phyloP scores from a whole-genome alignment of 1,284 basidiomycete species.

The Inonotus obliquus region DNA sequence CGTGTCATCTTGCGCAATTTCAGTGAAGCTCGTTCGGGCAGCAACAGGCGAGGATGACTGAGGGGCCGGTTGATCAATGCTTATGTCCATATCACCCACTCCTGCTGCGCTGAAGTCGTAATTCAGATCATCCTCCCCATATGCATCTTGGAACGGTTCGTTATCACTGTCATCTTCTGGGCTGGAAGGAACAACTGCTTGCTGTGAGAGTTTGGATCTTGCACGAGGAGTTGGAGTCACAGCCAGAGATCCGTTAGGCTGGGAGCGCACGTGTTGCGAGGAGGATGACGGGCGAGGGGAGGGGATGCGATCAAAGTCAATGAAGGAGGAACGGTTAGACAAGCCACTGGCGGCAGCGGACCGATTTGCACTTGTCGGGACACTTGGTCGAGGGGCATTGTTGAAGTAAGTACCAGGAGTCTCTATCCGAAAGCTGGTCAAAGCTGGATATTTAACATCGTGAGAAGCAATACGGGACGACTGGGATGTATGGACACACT shows the following conservation, averaged over 20 bases:
- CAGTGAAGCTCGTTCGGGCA: constrained; percentile 40
- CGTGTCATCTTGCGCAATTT: constrained; percentile 35
- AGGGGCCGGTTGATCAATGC: constrained; percentile 23
- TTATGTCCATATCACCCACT: constrained; percentile 4
- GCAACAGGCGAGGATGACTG: constrained; percentile 6
- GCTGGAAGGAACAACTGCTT: constrained; percentile 22
- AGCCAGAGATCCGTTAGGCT: constrained; percentile 28
- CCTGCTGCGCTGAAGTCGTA: constrained; percentile 5
- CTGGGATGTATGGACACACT: constrained; percentile 36
- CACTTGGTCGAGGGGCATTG: constrained; percentile 41
- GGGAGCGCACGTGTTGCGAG: constrained; percentile 33
- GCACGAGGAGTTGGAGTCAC: constrained; percentile 41
- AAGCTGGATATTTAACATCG: not conserved
- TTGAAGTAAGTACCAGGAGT: constrained; percentile 52
- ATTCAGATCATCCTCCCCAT: not conserved
- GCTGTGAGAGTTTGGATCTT: constrained; percentile 36
- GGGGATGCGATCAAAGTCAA: constrained; percentile 65
- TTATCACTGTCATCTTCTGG: constrained; percentile 16
- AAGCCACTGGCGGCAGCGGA: constrained; percentile 47
- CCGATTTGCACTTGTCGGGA: constrained; percentile 43
- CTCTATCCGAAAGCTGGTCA: not conserved
- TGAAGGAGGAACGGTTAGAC: constrained; percentile 45
- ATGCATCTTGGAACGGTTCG: constrained; percentile 6
- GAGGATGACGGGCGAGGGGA: constrained; percentile 44
- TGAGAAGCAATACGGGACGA: constrained; percentile 24